Percentiles rank a stretch among this genome's conserved stretches.
Conservation (phyloP, 202 grass and related monocot genomes). For the Dendrocalamus latiflorus region DNA sequence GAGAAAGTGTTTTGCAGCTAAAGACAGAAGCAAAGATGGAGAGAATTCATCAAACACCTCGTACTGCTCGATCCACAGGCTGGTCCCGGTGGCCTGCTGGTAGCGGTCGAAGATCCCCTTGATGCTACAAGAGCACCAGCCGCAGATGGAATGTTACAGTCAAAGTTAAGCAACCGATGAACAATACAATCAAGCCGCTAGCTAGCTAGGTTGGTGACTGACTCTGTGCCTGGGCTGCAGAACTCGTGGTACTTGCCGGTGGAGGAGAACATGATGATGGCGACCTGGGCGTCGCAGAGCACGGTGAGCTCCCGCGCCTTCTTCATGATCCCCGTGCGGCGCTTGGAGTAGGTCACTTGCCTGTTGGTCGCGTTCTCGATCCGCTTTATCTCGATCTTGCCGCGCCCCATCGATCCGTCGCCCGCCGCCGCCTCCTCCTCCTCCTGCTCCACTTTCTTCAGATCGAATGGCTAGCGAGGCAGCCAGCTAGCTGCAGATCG, state of each 20-base stretch:
- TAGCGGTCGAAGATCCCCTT: conserved; percentile 88
- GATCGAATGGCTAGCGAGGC: background rate
- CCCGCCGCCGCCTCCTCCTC: background rate
- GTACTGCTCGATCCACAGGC: conserved; percentile 87
- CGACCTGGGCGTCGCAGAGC: conserved; percentile 88
- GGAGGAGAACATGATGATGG: conserved; percentile 97
- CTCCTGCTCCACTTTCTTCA: background rate
- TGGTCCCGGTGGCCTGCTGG: conserved; percentile 62
- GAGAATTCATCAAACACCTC: conserved; percentile 53
- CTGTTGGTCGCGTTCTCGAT: conserved; percentile 90
- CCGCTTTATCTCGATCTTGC: conserved; percentile 32
- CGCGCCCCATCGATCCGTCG: conserved; percentile 64
- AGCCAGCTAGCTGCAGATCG: background rate
- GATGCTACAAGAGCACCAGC: conserved; percentile 31
- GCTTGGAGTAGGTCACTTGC: conserved; percentile 95
- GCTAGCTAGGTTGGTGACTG: background rate
- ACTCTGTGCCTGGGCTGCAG: conserved; percentile 82
- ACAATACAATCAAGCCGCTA: background rate
- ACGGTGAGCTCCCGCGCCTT: conserved; percentile 88
- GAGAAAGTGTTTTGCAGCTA: background rate
- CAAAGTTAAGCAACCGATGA: background rate
- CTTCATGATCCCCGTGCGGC: conserved; percentile 91
- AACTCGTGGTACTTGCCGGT: conserved; percentile 95
- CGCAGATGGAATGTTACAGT: background rate
- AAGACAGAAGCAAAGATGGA: background rate